Base-by-base conservation (phyloP, 306 rosid genomes). In the Castanea sativa region DNA sequence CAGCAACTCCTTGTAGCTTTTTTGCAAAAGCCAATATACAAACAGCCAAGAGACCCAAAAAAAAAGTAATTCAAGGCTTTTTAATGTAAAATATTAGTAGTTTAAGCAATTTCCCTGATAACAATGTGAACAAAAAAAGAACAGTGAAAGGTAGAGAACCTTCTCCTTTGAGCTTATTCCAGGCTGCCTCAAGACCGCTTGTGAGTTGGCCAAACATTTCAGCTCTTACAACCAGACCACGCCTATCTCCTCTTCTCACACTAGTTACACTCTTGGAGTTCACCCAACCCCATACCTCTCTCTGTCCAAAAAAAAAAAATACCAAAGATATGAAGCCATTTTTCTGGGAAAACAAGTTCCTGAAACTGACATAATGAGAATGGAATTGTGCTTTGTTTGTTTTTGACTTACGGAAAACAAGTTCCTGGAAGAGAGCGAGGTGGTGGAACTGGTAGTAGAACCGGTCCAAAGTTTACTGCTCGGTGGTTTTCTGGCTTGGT, bases 151-250 rank as follows among this genome's bases (percentile, higher is more conserved):
- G 57, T 33, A 51, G 23, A 67, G 58, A 51, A 91, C 99, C 99
- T 95, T 93, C 98, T 84, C 99, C 98, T 77, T 85, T 95, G 89
- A 95, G 98, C 82, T 93, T 95, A 90, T 80, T 93, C 99, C 99
- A 93, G 41, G 99, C 98, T 43, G 97, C 56, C 81, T 95, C 99
- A 59, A 95, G 95, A 38, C 99, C 97, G 76, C 91, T 88, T 1
- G 99, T 89, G 78, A 95, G 83, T 65, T 95, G 99, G 30, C 98
- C 98, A 67, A 95, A 95, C 99, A 95, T 95, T 78, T 95, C 99
- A 52, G 99, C 98, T 78, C 94, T 86, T 15, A 95, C 91, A 49
- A 91, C 35, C 23, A 90, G 35, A 3, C 92, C 90, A 55, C 89
- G 90, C 86, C 59, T 73, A 27, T 85, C 88, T 78, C 83, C 87